phyloP scores from a whole-genome alignment of 768 basidiomycete genomes.

The Hericium erinaceus region DNA sequence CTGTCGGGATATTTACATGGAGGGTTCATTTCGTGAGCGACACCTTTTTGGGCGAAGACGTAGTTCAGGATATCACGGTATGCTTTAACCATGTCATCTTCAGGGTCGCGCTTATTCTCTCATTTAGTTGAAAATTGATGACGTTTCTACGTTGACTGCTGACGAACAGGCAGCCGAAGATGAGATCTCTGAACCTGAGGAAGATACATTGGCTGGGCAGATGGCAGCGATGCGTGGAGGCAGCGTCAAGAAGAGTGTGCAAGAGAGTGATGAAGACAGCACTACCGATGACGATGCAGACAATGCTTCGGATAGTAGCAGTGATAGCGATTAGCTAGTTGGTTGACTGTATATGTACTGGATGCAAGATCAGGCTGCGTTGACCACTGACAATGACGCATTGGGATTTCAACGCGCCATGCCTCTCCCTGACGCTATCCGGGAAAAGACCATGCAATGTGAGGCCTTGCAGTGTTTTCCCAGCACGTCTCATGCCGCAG shows the following conservation, averaged over 20 bases:
- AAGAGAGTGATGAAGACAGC: conserved; percentile 42
- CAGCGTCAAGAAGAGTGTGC: conserved; percentile 56
- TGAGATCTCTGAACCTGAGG: conserved; percentile 97
- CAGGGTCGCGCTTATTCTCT: background rate
- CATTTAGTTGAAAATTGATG: conserved; percentile 74
- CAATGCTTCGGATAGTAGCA: conserved; percentile 42
- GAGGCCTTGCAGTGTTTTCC: too few relatives aligned
- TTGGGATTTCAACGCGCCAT: too few relatives aligned
- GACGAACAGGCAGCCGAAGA: conserved; percentile 68
- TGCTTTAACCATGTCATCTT: conserved; percentile 19
- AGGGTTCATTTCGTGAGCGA: conserved; percentile 81
- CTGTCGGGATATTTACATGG: conserved; percentile 80
- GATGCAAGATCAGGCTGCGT: too few relatives aligned
- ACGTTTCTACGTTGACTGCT: conserved; percentile 43
- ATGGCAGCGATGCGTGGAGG: conserved; percentile 95
- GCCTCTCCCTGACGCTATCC: too few relatives aligned
- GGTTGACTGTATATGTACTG: too few relatives aligned
- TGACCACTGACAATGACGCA: too few relatives aligned
- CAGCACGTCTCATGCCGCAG: too few relatives aligned
- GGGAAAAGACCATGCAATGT: too few relatives aligned
- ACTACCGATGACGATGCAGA: conserved; percentile 43
- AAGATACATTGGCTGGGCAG: conserved; percentile 93
- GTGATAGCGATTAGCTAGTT: conserved; percentile 35
- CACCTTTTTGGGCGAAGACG: conserved; percentile 80
- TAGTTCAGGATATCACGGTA: conserved; percentile 61